Evolutionary conservation across 345 rosid species (phyloP), one percentile per base, ranked within the genome.

Genomic region (Arabis hirsuta): DNA sequence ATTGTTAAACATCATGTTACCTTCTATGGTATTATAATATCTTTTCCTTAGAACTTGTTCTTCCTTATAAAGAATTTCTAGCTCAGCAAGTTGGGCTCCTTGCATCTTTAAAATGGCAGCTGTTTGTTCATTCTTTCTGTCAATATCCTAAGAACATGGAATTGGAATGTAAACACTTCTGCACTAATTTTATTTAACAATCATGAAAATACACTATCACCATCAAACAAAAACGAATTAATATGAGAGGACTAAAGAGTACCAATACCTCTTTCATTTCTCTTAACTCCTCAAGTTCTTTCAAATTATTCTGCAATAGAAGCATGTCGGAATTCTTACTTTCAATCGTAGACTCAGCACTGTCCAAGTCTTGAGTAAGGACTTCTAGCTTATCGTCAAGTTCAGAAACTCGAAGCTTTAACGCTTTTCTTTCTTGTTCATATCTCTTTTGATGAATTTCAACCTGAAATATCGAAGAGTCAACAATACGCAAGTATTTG

Each of bases 61-160:
- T 79, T 95, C 96, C 78, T 91, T 95, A 38, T 95, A 95, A 58
- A 89, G 88, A 6, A 63, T 72, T 80, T 95, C 99, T 52, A 91
- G 77, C 81, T 91, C 99, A 47, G 90, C 89, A 76, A 95, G 89
- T 86, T 89, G 97, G 71, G 86, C 80, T 57, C 87, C 96, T 75
- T 95, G 99, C 97, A 87, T 91, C 84, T 87, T 95, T 82, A 95
- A 78, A 79, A 95, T 91, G 63, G 93, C 83, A 74, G 99, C 97
- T 73, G 97, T 95, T 83, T 90, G 97, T 75, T 95, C 96, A 72
- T 95, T 95, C 78, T 95, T 95, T 79, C 97, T 80, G 74, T 95
- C 97, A 69, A 90, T 95, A 80, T 95, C 99, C 99, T 94, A 62
- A 74, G 11, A 53, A 77, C 45, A 67, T 42, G 39, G 72, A 54